Evolutionary conservation across 768 basidiomycete species (phyloP).

Genomic region (Lentinula sp.): DNA sequence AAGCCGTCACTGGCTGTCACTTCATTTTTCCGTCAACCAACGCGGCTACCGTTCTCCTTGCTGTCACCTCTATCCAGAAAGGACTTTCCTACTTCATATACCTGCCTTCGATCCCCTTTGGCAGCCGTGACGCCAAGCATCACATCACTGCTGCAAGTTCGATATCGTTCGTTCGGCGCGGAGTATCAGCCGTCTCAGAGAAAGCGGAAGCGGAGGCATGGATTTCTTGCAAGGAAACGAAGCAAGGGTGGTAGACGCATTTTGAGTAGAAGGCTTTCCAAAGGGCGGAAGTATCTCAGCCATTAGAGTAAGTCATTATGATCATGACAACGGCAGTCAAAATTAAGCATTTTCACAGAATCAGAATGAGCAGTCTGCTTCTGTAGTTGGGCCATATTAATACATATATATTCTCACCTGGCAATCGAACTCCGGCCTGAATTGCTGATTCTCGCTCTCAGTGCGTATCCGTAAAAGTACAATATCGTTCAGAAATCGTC

Average conservation of each 20-base stretch:
- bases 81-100: not conserved
- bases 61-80: not conserved
- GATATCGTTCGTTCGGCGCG: slow-evolving; percentile 68
- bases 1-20: not conserved
- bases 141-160: slow-evolving; percentile 31
- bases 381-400: too few species aligned
- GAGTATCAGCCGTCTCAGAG: slow-evolving; percentile 97
- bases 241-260: slow-evolving; percentile 67
- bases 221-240: slow-evolving; percentile 77
- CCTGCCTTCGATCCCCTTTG: not conserved
- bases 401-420: slow-evolving; percentile 20
- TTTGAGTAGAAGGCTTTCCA: slow-evolving; percentile 60
- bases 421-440: not conserved
- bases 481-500: slow-evolving; percentile 18
- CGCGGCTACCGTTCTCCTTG: not conserved
- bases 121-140: slow-evolving; percentile 18
- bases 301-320: slow-evolving; percentile 40
- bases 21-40: not conserved
- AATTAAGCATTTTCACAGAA: not conserved
- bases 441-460: not conserved
- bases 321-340: not conserved
- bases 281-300: slow-evolving; percentile 73
- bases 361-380: not conserved
- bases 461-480: not conserved
- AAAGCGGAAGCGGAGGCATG: slow-evolving; percentile 87